phyloP scores from a whole-genome alignment of 129 eudicot species.

The Escallonia herrerae region DNA sequence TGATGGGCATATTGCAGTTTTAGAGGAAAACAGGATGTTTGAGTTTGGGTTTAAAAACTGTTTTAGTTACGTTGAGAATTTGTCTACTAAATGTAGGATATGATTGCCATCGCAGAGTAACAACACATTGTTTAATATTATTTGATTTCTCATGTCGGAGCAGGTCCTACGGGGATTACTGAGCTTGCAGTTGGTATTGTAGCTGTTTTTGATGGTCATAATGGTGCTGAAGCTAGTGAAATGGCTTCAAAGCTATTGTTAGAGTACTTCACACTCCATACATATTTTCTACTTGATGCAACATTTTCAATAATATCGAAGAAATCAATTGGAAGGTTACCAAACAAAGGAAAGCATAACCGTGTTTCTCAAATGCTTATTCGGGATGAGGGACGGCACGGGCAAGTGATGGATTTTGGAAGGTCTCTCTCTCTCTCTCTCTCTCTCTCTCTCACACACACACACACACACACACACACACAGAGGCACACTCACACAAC shows the following conservation, averaged over 20 bases:
- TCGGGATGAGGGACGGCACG: slow-evolving; percentile 47
- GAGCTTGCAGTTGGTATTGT: slow-evolving; percentile 65
- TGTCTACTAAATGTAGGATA: background rate
- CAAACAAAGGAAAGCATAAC: slow-evolving; percentile 32
- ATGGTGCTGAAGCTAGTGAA: slow-evolving; percentile 97
- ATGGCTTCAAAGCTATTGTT: slow-evolving; percentile 76
- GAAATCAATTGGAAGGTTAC: slow-evolving; percentile 45
- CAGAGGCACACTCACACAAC: background rate
- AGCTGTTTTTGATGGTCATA: slow-evolving; percentile 98
- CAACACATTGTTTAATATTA: background rate
- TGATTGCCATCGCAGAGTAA: no score
- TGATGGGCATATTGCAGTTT: background rate
- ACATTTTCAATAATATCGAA: slow-evolving; percentile 57
- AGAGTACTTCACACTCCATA: slow-evolving; percentile 78
- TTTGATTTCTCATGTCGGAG: slow-evolving; percentile 16
- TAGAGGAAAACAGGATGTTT: background rate
- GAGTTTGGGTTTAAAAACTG: background rate
- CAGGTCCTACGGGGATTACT: slow-evolving; percentile 62
- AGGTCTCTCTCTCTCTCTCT: slow-evolving; percentile 41
- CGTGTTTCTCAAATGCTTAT: slow-evolving; percentile 29
- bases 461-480: slow-evolving; percentile 1
- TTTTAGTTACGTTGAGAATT: background rate
- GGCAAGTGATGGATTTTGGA: slow-evolving; percentile 39
- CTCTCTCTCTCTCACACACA: background rate
- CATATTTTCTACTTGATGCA: slow-evolving; percentile 79